A percentile compares a stretch with the other conserved stretches of the same genome.
Conservation (phyloP, 345 rosid species). For the Syzygium jambos region DNA sequence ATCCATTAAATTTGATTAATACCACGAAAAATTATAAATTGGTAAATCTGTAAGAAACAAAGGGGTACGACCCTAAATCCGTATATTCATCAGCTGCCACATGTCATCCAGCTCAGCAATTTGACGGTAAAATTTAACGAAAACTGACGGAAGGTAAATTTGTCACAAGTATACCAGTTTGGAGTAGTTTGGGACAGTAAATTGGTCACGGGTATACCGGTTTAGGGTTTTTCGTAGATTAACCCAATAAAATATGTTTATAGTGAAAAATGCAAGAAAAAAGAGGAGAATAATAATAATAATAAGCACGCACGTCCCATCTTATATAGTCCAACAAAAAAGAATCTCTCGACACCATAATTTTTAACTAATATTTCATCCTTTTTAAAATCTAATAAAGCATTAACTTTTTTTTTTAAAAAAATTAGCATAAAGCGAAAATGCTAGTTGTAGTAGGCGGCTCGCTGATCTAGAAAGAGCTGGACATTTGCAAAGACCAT, state of each 20-base stretch:
- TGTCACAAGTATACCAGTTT: too few relatives aligned
- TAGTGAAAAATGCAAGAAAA: neutral
- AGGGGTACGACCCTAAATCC: too few relatives aligned
- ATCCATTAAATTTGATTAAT: too few relatives aligned
- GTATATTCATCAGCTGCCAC: too few relatives aligned
- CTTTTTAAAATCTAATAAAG: neutral
- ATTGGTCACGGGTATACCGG: too few relatives aligned
- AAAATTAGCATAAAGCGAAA: neutral
- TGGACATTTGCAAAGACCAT: neutral
- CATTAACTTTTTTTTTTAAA: neutral
- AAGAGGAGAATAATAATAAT: neutral
- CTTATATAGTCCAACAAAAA: neutral
- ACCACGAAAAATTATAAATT: too few relatives aligned
- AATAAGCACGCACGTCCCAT: neutral
- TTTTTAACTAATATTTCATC: neutral
- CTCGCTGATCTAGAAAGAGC: neutral
- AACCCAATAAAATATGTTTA: neutral
- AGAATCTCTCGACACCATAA: neutral
- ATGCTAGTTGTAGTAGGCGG: neutral
- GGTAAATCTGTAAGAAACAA: too few relatives aligned
- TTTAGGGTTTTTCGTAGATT: too few relatives aligned
- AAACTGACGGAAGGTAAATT: too few relatives aligned
- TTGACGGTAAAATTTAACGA: too few relatives aligned
- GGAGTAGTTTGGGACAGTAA: too few relatives aligned
- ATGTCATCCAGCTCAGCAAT: too few relatives aligned